Evolutionary conservation across 192 early-diverging fungal genomes (phyloP), one percentile per base, ranked within the genome.

Genomic region (Chytriomyces sp.): DNA sequence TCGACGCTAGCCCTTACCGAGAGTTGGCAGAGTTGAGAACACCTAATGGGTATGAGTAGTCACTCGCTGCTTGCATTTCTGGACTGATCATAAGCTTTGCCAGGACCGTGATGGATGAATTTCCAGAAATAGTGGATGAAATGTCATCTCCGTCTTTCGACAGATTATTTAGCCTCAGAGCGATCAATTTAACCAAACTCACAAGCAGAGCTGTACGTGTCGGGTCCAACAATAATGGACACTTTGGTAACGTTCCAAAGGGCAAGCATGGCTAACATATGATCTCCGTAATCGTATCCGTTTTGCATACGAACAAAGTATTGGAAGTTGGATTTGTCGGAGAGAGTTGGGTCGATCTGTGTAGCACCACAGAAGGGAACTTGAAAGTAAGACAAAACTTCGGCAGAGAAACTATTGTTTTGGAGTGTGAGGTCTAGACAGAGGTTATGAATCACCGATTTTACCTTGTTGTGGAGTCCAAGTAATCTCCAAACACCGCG

Each of bases 341-440:
- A 61, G 19, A 73, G 52, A 8, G 71, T 53, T 5, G 56, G 60
- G 26, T 60, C 59, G 7, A 17, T 38, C 34, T 73, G 71, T 3
- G 60, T 49, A 3, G 71, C 39, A 36, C 71, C 71, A 63, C 71
- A 73, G 71, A 73, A 73, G 39, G 71, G 71, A 52, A 73, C 60
- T 44, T 69, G 40, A 44, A 64, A 64, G 30, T 64, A 64, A 4
- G 62, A 64, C 38, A 64, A 28, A 25, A 64, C 62, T 64, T 64
- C 62, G n/a, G 62, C 62, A 8, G 62, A 64, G 30, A 64, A 64
- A 52, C 62, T 64, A 32, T n/a, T 22, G 26, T 44, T 25, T 8
- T 25, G 49, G 6, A 61, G 30, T 10, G 19, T 32, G 12, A 5
- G 19, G 37, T 61, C 25, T 14, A 10, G 22, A 19, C 31, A 34